Conservation (phyloP, 257 asterid genomes). For the Eucommia ulmoides region DNA sequence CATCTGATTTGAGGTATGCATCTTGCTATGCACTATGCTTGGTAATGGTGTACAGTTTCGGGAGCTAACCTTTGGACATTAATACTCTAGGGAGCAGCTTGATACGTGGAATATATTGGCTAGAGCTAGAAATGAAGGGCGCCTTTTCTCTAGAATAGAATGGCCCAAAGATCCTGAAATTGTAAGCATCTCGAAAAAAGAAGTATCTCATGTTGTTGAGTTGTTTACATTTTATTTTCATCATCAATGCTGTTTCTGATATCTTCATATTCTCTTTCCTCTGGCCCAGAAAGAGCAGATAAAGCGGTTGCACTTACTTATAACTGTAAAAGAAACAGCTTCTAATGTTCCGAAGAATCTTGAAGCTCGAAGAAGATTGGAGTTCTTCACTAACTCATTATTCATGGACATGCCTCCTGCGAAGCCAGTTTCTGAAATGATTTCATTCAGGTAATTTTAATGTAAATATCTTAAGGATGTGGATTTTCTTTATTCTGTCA, state of each 20-base stretch:
- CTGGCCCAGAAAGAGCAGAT: slow-evolving; percentile 82
- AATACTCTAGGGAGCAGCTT: slow-evolving; percentile 68
- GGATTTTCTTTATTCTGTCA: slow-evolving; percentile 9
- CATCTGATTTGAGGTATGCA: slow-evolving; percentile 65
- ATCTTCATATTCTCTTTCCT: slow-evolving; percentile 4
- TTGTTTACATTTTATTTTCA: slow-evolving; percentile 1
- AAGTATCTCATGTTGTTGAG: too few relatives aligned
- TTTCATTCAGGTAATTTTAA: slow-evolving; percentile 82
- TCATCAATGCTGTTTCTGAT: not conserved
- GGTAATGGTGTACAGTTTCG: slow-evolving; percentile 1
- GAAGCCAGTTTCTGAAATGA: slow-evolving; percentile 83
- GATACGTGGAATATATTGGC: slow-evolving; percentile 90
- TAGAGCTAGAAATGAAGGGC: slow-evolving; percentile 89
- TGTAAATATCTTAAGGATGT: too few relatives aligned
- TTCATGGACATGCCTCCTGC: slow-evolving; percentile 96
- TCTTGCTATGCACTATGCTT: slow-evolving; percentile 3
- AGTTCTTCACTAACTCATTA: slow-evolving; percentile 82
- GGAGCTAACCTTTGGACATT: slow-evolving; percentile 7
- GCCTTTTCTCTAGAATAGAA: slow-evolving; percentile 82
- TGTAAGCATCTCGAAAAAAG: slow-evolving; percentile 45
- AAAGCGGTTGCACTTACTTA: slow-evolving; percentile 89
- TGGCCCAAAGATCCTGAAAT: slow-evolving; percentile 94
- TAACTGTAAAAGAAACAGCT: slow-evolving; percentile 89
- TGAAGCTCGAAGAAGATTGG: slow-evolving; percentile 90
- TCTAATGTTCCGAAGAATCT: slow-evolving; percentile 95